Conservation (phyloP, 352 stramenopile genomes). For the Globisporangium nodosum region DNA sequence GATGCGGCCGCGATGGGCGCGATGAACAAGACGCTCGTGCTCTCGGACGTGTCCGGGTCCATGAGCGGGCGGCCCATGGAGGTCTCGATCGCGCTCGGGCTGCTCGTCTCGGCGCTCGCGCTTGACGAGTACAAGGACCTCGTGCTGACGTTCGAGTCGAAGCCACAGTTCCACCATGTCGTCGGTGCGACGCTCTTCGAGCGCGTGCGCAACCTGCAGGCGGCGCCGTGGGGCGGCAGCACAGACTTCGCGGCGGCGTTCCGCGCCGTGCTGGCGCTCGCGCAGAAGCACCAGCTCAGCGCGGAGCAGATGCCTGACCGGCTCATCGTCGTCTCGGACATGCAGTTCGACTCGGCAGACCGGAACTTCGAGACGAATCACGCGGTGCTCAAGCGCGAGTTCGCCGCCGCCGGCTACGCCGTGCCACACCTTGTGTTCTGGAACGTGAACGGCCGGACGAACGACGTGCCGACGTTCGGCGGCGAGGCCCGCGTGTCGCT, state of each 20-base stretch:
- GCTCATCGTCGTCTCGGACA: slow-evolving; percentile 80
- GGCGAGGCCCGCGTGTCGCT: slow-evolving; percentile 36
- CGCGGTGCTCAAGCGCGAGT: slow-evolving; percentile 31
- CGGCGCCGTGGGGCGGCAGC: slow-evolving; percentile 32
- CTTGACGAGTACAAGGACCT: slow-evolving; percentile 43
- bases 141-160: slow-evolving; percentile 47
- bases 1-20: slow-evolving; percentile 10
- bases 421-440: slow-evolving; percentile 71
- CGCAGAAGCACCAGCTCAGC: slow-evolving; percentile 22
- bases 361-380: slow-evolving; percentile 38
- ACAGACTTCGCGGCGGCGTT: slow-evolving; percentile 71
- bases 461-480: slow-evolving; percentile 24
- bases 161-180: slow-evolving; percentile 32
- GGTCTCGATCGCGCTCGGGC: slow-evolving; percentile 33
- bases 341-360: slow-evolving; percentile 45
- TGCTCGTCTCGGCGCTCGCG: slow-evolving; percentile 36
- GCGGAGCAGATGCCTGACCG: slow-evolving; percentile 43
- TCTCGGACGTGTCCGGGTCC: slow-evolving; percentile 44
- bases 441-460: slow-evolving; percentile 51
- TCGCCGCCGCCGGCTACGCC: slow-evolving; percentile 23
- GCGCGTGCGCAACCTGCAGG: slow-evolving; percentile 17
- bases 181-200: slow-evolving; percentile 25
- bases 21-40: slow-evolving; percentile 33
- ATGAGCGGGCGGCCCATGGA: slow-evolving; percentile 33
- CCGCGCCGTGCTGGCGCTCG: slow-evolving; percentile 42